A percentile compares a stretch with the other conserved stretches of the same genome.
These are phyloP conservation scores for Retiboletus flavoniger DNA, from an alignment of 1,284 basidiomycete species.

Conservation along the genomic window DNA sequence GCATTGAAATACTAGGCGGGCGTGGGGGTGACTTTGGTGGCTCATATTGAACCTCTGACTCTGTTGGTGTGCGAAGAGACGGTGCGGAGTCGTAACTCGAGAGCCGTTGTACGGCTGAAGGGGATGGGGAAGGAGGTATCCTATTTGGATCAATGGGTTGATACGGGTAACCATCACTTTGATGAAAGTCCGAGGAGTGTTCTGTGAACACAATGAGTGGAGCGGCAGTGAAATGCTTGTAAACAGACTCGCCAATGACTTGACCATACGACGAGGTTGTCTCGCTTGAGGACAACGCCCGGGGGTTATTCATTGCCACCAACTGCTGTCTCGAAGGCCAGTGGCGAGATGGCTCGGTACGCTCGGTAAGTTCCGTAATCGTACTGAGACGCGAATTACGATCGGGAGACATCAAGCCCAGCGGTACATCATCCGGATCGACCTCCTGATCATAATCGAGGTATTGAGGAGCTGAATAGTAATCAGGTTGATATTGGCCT, in stretches of 20 bases:
- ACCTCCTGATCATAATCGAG: slow-evolving; percentile 21
- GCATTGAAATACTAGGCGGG: slow-evolving; percentile 42
- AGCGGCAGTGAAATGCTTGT: not conserved
- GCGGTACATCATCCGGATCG: slow-evolving; percentile 16
- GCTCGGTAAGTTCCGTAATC: slow-evolving; percentile 65
- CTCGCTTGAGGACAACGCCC: slow-evolving; percentile 41
- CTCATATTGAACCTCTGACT: slow-evolving; percentile 33
- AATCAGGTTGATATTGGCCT: slow-evolving; percentile 37
- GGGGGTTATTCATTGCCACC: slow-evolving; percentile 39
- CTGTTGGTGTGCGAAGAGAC: slow-evolving; percentile 48
- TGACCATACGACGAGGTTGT: slow-evolving; percentile 63
- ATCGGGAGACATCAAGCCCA: slow-evolving; percentile 26
- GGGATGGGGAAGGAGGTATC: slow-evolving; percentile 62
- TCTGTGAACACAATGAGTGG: slow-evolving; percentile 18
- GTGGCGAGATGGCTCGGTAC: slow-evolving; percentile 53
- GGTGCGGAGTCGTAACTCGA: slow-evolving; percentile 57
- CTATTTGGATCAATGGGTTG: slow-evolving; percentile 52
- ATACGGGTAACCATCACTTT: slow-evolving; percentile 12
- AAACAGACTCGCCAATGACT: slow-evolving; percentile 48
- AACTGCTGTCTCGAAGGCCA: slow-evolving; percentile 43
- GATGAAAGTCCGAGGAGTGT: slow-evolving; percentile 9
- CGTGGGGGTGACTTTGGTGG: slow-evolving; percentile 32
- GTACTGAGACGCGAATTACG: slow-evolving; percentile 48
- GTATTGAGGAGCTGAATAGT: slow-evolving; percentile 27
- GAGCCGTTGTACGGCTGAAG: slow-evolving; percentile 70